Percentiles rank a stretch among this genome's conserved stretches.
These are phyloP conservation scores for Scedosporium dehoogii DNA, from an alignment of 2,329 filamentous ascomycete species.

Conservation along the genomic window DNA sequence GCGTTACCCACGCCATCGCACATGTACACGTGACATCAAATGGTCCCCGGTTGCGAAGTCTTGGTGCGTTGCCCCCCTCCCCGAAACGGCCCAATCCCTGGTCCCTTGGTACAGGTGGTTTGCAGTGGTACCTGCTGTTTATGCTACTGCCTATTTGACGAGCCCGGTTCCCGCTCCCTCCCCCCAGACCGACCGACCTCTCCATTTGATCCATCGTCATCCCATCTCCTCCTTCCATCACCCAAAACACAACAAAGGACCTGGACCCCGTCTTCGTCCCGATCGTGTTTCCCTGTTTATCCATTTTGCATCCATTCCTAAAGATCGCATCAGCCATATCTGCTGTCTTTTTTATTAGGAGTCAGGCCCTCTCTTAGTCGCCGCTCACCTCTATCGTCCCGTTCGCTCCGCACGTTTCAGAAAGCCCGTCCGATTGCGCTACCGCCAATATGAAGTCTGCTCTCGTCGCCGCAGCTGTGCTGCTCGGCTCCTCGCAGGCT, in stretches of 20 bases:
- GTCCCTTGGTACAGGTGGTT: background rate
- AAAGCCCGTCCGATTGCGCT: slow-evolving; percentile 2
- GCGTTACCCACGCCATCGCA: background rate
- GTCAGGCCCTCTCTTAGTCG: background rate
- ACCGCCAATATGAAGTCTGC: slow-evolving; percentile 65
- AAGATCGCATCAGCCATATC: background rate
- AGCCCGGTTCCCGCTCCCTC: background rate
- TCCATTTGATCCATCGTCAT: slow-evolving; percentile 1
- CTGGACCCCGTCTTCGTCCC: slow-evolving; percentile 2
- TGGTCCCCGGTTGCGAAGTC: too few relatives aligned
- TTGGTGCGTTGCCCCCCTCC: background rate
- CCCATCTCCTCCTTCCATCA: slow-evolving; percentile 5
- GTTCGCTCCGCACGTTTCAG: slow-evolving; percentile 1
- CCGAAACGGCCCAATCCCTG: background rate
- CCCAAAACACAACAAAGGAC: slow-evolving; percentile 3
- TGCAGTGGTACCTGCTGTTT: background rate
- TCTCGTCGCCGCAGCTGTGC: slow-evolving; percentile 67
- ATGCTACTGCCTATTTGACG: slow-evolving; percentile 2
- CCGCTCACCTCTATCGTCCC: background rate
- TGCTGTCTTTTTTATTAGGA: slow-evolving; percentile 1
- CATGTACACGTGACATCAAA: background rate
- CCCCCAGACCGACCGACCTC: background rate
- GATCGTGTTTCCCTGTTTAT: background rate
- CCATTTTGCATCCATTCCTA: background rate
- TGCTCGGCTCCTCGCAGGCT: slow-evolving; percentile 75